A percentile compares a stretch with the other conserved stretches of the same genome.
Evolutionary conservation across 192 early-diverging fungal genomes (phyloP).

Genomic region (Martensiomyces pterosporus): DNA sequence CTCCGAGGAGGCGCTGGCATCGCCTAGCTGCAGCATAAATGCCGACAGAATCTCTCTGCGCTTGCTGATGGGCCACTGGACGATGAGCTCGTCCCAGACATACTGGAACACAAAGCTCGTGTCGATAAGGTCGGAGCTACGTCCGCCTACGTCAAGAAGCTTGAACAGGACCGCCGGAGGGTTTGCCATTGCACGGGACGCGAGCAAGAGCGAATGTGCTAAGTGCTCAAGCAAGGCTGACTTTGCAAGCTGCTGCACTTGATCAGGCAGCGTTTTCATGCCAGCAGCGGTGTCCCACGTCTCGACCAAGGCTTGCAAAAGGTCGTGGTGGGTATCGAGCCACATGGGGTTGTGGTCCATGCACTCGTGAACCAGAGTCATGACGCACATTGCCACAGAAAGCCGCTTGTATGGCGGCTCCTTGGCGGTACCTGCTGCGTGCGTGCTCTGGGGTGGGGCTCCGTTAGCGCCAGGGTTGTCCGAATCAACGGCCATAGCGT

Average conservation of each 20-base stretch:
- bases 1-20: slow-evolving; percentile 53
- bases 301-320: slow-evolving; percentile 24
- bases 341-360: slow-evolving; percentile 29
- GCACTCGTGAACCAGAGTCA: slow-evolving; percentile 18
- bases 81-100: slow-evolving; percentile 39
- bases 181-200: slow-evolving; percentile 24
- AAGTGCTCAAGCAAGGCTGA: slow-evolving; percentile 29
- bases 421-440: not conserved
- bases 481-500: slow-evolving; percentile 20
- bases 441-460: not conserved
- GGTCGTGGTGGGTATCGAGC: slow-evolving; percentile 27
- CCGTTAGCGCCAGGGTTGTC: slow-evolving; percentile 17
- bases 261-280: slow-evolving; percentile 7
- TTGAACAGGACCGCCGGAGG: slow-evolving; percentile 35
- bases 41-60: slow-evolving; percentile 38
- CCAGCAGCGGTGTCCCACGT: slow-evolving; percentile 14
- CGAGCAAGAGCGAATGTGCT: slow-evolving; percentile 28
- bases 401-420: slow-evolving; percentile 20
- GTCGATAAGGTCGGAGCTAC: slow-evolving; percentile 36
- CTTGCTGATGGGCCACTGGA: slow-evolving; percentile 68
- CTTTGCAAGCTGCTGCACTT: slow-evolving; percentile 25
- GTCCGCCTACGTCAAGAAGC: slow-evolving; percentile 35
- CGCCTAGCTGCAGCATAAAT: slow-evolving; percentile 73
- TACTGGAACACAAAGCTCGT: slow-evolving; percentile 34
- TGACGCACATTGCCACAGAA: slow-evolving; percentile 23